phyloP scores from a whole-genome alignment of 768 basidiomycete genomes.

The Trametes sanguinea region DNA sequence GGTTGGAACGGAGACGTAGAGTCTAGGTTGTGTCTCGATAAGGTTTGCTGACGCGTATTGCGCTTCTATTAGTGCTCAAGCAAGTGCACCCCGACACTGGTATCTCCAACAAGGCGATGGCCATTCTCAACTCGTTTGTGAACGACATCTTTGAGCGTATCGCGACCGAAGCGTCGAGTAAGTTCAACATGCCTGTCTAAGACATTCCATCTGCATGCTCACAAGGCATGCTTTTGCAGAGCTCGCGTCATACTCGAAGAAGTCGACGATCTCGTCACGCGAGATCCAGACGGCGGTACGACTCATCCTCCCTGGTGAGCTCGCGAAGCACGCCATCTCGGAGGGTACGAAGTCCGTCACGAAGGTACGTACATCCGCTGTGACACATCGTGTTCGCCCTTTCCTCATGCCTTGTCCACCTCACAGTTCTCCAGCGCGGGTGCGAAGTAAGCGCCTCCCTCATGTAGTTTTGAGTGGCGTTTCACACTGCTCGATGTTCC shows the following conservation, averaged over 20 bases:
- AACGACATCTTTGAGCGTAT: slow-evolving; percentile 95
- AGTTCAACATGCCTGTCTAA: slow-evolving; percentile 30
- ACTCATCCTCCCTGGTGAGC: slow-evolving; percentile 94
- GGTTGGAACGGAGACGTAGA: neutral
- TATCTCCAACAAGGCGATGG: slow-evolving; percentile 98
- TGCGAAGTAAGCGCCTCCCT: slow-evolving; percentile 39
- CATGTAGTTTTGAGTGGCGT: neutral
- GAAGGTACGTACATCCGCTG: slow-evolving; percentile 44
- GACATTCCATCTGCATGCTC: neutral
- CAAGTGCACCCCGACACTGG: slow-evolving; percentile 98
- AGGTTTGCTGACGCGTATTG: slow-evolving; percentile 8
- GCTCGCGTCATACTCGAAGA: slow-evolving; percentile 97
- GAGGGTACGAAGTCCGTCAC: slow-evolving; percentile 85
- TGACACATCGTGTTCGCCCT: too few species aligned
- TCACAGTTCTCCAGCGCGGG: slow-evolving; percentile 49
- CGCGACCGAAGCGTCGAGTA: slow-evolving; percentile 86
- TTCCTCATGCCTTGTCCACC: neutral
- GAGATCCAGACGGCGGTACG: slow-evolving; percentile 98
- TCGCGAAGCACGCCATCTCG: slow-evolving; percentile 98
- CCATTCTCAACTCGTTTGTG: slow-evolving; percentile 89
- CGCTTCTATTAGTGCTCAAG: slow-evolving; percentile 67
- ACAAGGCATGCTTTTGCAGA: slow-evolving; percentile 44
- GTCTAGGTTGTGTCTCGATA: neutral
- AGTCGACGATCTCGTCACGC: slow-evolving; percentile 97
- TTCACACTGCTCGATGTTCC: neutral